phyloP scores from a whole-genome alignment of 768 basidiomycete genomes.

The Sarcomyxa edulis region DNA sequence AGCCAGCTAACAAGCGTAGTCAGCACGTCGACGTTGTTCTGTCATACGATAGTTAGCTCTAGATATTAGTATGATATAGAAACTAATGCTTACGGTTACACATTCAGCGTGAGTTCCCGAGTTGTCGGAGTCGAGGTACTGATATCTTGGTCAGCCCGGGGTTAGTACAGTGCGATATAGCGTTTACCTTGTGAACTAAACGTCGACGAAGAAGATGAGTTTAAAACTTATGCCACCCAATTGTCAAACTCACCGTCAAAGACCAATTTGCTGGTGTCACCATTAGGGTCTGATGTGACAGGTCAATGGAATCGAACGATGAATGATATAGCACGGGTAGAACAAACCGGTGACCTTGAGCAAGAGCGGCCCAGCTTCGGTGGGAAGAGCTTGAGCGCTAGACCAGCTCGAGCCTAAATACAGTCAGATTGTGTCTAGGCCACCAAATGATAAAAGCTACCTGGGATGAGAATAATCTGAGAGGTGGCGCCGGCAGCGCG shows the following conservation, averaged over 20 bases:
- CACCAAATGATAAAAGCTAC: constrained; percentile 19
- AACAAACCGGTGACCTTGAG: constrained; percentile 32
- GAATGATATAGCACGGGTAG: too few relatives aligned
- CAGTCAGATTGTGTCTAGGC: background rate
- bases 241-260: constrained; percentile 33
- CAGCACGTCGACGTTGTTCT: constrained; percentile 42
- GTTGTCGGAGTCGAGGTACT: constrained; percentile 53
- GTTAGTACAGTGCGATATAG: too few relatives aligned
- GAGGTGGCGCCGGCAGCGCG: constrained; percentile 48
- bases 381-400: constrained; percentile 27
- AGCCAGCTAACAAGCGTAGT: constrained; percentile 35
- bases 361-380: constrained; percentile 41
- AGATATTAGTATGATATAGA: background rate
- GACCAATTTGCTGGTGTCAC: constrained; percentile 36
- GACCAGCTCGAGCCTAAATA: constrained; percentile 18
- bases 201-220: background rate
- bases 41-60: constrained; percentile 1
- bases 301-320: too few relatives aligned
- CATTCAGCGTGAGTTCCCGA: constrained; percentile 33
- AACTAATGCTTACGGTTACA: constrained; percentile 15
- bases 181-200: constrained; percentile 50
- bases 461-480: constrained; percentile 54
- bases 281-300: too few relatives aligned
- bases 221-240: too few relatives aligned
- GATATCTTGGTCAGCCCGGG: too few relatives aligned